phyloP scores from a whole-genome alignment of 805 yeast genomes.

The Kuraishia borneana region DNA sequence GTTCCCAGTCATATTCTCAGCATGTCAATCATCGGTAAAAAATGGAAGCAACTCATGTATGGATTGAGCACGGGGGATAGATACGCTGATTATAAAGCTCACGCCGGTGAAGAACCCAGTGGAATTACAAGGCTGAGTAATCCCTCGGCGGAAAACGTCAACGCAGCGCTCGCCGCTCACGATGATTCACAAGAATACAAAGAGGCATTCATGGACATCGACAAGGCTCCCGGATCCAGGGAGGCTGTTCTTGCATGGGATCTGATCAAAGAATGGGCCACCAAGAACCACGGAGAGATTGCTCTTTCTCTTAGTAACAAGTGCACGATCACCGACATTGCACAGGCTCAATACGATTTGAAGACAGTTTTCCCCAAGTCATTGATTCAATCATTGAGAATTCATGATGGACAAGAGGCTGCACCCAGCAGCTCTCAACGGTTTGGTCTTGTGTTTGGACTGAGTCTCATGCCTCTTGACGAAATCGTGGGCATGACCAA shows the following conservation, averaged over 20 bases:
- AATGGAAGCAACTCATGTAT: conserved; percentile 48
- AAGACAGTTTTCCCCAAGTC: conserved; percentile 62
- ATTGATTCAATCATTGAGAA: conserved; percentile 56
- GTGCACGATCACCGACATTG: conserved; percentile 63
- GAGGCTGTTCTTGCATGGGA: conserved; percentile 73
- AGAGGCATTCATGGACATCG: conserved; percentile 17
- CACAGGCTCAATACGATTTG: conserved; percentile 70
- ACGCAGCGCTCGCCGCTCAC: conserved; percentile 12
- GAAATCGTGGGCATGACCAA: conserved; percentile 68
- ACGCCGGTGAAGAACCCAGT: conserved; percentile 1
- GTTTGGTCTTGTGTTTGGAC: conserved; percentile 65
- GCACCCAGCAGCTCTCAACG: conserved; percentile 56
- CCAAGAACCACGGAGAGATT: conserved; percentile 28
- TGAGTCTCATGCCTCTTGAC: conserved; percentile 67
- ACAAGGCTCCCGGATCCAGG: conserved; percentile 45
- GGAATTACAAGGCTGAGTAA: conserved; percentile 28
- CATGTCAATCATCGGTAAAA: conserved; percentile 14
- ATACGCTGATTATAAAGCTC: conserved; percentile 51
- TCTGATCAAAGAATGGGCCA: conserved; percentile 71
- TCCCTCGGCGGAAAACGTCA: conserved; percentile 6
- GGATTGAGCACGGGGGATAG: conserved; percentile 58
- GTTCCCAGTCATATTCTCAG: too few relatives aligned
- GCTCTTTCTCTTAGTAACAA: conserved; percentile 21
- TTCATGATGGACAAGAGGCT: conserved; percentile 83
- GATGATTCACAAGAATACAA: conserved; percentile 16